Percentiles rank a stretch among this genome's conserved stretches.
Evolutionary conservation across 2,329 filamentous ascomycete genomes (phyloP).

Genomic region (Epichloe sylvatica): DNA sequence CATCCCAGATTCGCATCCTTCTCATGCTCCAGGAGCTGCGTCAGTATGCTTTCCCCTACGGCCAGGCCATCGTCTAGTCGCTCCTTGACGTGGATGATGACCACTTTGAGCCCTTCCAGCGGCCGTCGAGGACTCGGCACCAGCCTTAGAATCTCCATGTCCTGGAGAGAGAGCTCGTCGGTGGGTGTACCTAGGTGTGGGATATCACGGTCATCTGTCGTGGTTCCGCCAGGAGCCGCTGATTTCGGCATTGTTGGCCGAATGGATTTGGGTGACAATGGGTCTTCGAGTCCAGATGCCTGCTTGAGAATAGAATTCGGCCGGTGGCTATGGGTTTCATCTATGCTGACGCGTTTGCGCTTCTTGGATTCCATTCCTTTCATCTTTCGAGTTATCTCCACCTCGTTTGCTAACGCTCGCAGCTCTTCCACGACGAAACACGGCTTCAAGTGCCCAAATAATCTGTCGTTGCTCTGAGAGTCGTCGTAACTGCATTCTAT

Average conservation of each 20-base stretch:
- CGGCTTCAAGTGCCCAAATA: slow-evolving; percentile 85
- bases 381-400: slow-evolving; percentile 37
- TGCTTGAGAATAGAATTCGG: slow-evolving; percentile 11
- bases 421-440: slow-evolving; percentile 72
- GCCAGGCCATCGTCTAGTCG: slow-evolving; percentile 57
- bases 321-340: slow-evolving; percentile 9
- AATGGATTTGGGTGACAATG: slow-evolving; percentile 38
- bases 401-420: slow-evolving; percentile 53
- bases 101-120: slow-evolving; percentile 60
- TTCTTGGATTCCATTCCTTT: slow-evolving; percentile 37
- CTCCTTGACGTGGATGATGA: slow-evolving; percentile 93
- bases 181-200: slow-evolving; percentile 35
- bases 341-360: slow-evolving; percentile 42
- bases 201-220: slow-evolving; percentile 14
- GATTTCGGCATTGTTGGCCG: slow-evolving; percentile 13
- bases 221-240: slow-evolving; percentile 6
- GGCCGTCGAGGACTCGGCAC: slow-evolving; percentile 24
- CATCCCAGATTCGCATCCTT: slow-evolving; percentile 55
- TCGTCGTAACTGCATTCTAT: slow-evolving; percentile 95
- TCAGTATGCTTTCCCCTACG: slow-evolving; percentile 51
- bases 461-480: slow-evolving; percentile 55
- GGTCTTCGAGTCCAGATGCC: slow-evolving; percentile 23
- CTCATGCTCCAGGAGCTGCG: slow-evolving; percentile 55
- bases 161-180: slow-evolving; percentile 29
- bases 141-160: slow-evolving; percentile 18